phyloP scores from a whole-genome alignment of 768 basidiomycete species.

The Strobilomyces confusus region DNA sequence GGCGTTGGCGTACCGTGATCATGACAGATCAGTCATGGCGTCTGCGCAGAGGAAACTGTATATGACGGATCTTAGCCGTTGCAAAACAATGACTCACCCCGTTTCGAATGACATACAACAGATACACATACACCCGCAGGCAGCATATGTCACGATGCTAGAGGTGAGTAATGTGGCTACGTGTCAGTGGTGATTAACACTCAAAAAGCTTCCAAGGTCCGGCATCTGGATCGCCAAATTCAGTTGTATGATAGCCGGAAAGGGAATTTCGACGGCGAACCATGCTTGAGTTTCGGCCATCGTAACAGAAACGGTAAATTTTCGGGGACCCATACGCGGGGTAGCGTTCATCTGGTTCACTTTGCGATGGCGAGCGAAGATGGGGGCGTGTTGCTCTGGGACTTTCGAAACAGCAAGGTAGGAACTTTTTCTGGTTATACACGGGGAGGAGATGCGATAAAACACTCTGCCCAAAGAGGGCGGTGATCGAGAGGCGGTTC shows the following conservation, averaged over 20 bases:
- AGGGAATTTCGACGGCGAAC: slow-evolving; percentile 35
- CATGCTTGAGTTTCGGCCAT: slow-evolving; percentile 45
- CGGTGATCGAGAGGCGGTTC: slow-evolving; percentile 32
- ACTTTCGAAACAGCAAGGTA: slow-evolving; percentile 47
- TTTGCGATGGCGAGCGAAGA: slow-evolving; percentile 47
- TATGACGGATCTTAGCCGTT: slow-evolving; percentile 37
- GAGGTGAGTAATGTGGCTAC: slow-evolving; percentile 38
- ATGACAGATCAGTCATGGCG: slow-evolving; percentile 34
- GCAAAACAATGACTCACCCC: slow-evolving; percentile 24
- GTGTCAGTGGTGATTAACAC: slow-evolving; percentile 5
- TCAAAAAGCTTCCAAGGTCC: slow-evolving; percentile 35
- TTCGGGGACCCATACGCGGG: slow-evolving; percentile 32
- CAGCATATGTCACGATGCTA: slow-evolving; percentile 39
- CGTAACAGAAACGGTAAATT: slow-evolving; percentile 26
- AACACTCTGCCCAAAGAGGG: slow-evolving; percentile 30
- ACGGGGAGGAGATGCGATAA: slow-evolving; percentile 15
- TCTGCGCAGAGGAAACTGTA: slow-evolving; percentile 34
- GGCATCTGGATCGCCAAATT: slow-evolving; percentile 47
- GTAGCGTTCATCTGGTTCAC: slow-evolving; percentile 37
- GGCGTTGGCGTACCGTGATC: slow-evolving; percentile 39
- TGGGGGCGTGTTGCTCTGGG: slow-evolving; percentile 44
- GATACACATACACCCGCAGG: slow-evolving; percentile 44
- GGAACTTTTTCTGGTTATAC: slow-evolving; percentile 13
- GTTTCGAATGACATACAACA: slow-evolving; percentile 41
- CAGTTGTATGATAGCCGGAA: slow-evolving; percentile 45